Evolutionary conservation across 2,329 filamentous ascomycete species (phyloP).

Genomic region (Sarocladiaceae sp.): DNA sequence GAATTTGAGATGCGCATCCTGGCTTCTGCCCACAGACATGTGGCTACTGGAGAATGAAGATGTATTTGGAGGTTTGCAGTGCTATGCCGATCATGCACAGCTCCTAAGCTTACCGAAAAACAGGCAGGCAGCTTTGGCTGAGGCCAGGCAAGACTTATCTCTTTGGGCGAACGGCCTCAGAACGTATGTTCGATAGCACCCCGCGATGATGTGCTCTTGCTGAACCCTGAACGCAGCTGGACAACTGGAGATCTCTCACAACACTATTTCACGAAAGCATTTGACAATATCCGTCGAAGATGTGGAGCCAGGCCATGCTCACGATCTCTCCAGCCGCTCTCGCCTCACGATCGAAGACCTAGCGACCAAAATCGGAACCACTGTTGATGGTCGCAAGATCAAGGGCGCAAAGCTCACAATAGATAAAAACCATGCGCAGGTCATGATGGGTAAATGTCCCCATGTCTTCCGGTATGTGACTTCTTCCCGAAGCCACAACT

Average conservation of each 20-base stretch:
- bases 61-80: constrained; percentile 37
- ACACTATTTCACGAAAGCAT: constrained; percentile 84
- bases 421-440: constrained; percentile 43
- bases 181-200: constrained; percentile 42
- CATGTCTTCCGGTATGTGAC: constrained; percentile 49
- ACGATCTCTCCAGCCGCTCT: constrained; percentile 59
- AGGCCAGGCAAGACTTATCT: constrained; percentile 79
- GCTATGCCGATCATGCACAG: constrained; percentile 10
- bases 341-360: constrained; percentile 69
- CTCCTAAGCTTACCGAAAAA: not conserved
- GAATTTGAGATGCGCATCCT: too few relatives aligned
- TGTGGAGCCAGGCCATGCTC: constrained; percentile 60
- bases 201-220: too few relatives aligned
- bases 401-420: constrained; percentile 55
- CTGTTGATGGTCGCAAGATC: constrained; percentile 66
- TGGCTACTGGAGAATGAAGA: constrained; percentile 59
- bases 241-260: constrained; percentile 65
- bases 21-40: too few relatives aligned
- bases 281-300: constrained; percentile 66
- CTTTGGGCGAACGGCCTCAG: constrained; percentile 70
- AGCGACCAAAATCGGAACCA: constrained; percentile 78
- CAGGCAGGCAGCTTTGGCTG: constrained; percentile 63
- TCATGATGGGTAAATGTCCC: constrained; percentile 67
- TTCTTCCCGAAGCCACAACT: not conserved
- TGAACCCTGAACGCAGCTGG: too few relatives aligned